Evolutionary conservation across 1,284 basidiomycete species (phyloP).

Genomic region (Ustilago cynodontis): DNA sequence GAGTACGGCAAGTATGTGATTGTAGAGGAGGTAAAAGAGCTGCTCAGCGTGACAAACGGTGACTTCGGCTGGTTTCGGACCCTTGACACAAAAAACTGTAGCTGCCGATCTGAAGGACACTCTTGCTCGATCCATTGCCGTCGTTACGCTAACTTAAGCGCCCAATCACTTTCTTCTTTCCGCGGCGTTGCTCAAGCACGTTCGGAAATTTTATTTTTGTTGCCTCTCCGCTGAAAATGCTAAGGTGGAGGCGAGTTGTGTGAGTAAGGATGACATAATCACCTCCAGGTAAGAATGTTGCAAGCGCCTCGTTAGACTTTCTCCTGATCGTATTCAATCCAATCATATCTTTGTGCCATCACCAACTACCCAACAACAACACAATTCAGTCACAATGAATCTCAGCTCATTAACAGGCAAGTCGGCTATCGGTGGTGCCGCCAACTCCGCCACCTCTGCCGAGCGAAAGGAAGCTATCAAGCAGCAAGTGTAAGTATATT

Average conservation of each 20-base stretch:
- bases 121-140: conserved; percentile 1
- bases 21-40: background rate
- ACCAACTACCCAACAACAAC: conserved; percentile 3
- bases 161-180: background rate
- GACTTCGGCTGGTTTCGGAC: conserved; percentile 28
- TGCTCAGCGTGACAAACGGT: background rate
- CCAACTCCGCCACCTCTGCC: conserved; percentile 35
- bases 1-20: background rate
- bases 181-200: conserved; percentile 8
- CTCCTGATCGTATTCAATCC: no score
- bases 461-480: conserved; percentile 68
- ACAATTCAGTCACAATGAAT: conserved; percentile 59
- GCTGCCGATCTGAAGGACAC: background rate
- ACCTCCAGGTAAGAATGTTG: background rate
- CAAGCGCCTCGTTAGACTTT: background rate
- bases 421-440: conserved; percentile 9
- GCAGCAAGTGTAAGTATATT: conserved; percentile 58
- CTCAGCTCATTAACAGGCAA: conserved; percentile 55
- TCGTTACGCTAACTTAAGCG: conserved; percentile 1
- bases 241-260: conserved; percentile 10
- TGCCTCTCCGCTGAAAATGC: no score
- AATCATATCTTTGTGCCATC: background rate
- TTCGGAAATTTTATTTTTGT: conserved; percentile 12
- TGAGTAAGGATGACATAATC: conserved; percentile 22
- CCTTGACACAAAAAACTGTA: conserved; percentile 6